Evolutionary conservation across 1,284 basidiomycete genomes (phyloP), one percentile per base, ranked within the genome.

Genomic region (Fomitopsis pinicola): DNA sequence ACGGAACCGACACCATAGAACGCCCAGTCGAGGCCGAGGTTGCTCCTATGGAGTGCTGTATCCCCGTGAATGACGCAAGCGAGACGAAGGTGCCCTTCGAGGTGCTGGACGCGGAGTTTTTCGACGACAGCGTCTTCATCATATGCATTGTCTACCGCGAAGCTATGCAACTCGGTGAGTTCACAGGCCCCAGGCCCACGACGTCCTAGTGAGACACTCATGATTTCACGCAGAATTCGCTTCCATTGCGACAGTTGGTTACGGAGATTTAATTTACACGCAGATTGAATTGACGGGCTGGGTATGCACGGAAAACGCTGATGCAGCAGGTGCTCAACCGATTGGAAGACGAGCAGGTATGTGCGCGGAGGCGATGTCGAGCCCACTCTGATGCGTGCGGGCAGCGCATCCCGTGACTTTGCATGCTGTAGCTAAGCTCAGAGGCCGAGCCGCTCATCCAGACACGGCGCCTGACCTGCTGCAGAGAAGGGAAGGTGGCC

Each of bases 51-150:
- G 66, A 68, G 58, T 68, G 69, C 64, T 64, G 66, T 63, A 62
- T 64, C 45, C 35, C 61, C 56, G 57, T 57, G 56, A 61, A 59
- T 45, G 64, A 64, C 61, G 66, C 55, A 55, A 36, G 45, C 59
- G 67, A 64, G 22, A 60, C 26, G 50, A 33, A 33, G 45, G 54
- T 45, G 50, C 63, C 66, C 54, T 63, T 87, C 67, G 78, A 86
- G 62, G 68, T 91, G 55, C 71, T 90, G 67, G 86, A 87, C 68
- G 80, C 78, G 59, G 87, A 89, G 61, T 92, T 92, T 74, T 91
- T 92, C 71, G 89, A 92, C 76, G 86, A 90, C 68, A 81, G 87
- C 71, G 77, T 72, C 68, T 69, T 90, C 60, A 78, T 89, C n/a
- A n/a, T n/a, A n/a, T n/a, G n/a, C 65, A 76, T 90, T 66, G 80